phyloP scores from a whole-genome alignment of 805 yeast genomes.

The Teunomyces cretensis region DNA sequence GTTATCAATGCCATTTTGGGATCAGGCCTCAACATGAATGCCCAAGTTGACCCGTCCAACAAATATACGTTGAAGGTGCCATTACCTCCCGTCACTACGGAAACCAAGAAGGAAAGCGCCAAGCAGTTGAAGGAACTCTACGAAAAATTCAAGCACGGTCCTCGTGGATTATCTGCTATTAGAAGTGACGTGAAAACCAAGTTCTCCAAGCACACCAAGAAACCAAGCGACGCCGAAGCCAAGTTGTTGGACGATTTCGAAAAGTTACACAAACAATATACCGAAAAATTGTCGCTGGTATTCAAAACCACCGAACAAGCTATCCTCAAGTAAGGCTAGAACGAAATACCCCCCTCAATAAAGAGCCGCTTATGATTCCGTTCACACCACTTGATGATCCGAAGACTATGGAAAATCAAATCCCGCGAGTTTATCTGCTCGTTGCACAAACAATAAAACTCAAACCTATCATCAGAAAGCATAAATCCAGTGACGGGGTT shows the following conservation, averaged over 20 bases:
- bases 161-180: conserved; percentile 41
- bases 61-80: conserved; percentile 72
- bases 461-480: conserved; percentile 33
- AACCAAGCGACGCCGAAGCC: conserved; percentile 53
- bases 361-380: conserved; percentile 69
- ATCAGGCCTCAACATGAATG: conserved; percentile 71
- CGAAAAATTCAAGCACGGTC: conserved; percentile 60
- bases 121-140: conserved; percentile 64
- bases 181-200: conserved; percentile 56
- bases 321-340: conserved; percentile 33
- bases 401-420: conserved; percentile 59
- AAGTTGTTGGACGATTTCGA: conserved; percentile 64
- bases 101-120: conserved; percentile 54
- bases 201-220: conserved; percentile 52
- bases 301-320: conserved; percentile 26
- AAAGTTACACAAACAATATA: conserved; percentile 63
- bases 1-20: conserved; percentile 71
- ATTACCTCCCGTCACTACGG: conserved; percentile 73
- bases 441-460: conserved; percentile 38
- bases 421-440: conserved; percentile 54
- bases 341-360: conserved; percentile 70
- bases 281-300: conserved; percentile 50
- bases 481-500: conserved; percentile 34
- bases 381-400: conserved; percentile 74
- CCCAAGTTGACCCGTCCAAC: conserved; percentile 72